A percentile compares a stretch with the other conserved stretches of the same genome.
These are phyloP conservation scores for Spiromyces aspiralis DNA, from an alignment of 371 early-diverging fungal species.

Conservation along the genomic window DNA sequence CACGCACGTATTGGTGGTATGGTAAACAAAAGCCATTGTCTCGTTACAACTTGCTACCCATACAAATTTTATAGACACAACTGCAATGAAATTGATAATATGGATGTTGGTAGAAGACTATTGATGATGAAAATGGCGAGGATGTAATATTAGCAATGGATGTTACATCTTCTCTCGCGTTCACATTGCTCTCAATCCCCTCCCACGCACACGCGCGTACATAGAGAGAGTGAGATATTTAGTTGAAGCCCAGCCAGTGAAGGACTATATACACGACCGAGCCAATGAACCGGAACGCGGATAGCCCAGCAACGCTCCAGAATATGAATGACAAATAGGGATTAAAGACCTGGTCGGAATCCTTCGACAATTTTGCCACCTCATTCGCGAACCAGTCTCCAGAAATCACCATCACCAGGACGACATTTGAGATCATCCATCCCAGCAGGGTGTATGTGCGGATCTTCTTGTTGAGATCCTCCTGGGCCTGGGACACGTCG, in stretches of 20 bases:
- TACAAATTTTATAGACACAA: too few relatives aligned
- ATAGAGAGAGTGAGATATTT: too few relatives aligned
- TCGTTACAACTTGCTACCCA: too few relatives aligned
- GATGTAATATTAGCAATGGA: too few relatives aligned
- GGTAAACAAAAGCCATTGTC: too few relatives aligned
- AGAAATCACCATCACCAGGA: slow-evolving; percentile 45
- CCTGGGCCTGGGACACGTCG: slow-evolving; percentile 61
- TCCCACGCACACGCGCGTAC: too few relatives aligned
- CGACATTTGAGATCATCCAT: slow-evolving; percentile 69
- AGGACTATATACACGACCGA: slow-evolving; percentile 43
- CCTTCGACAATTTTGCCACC: slow-evolving; percentile 4
- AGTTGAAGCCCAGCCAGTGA: slow-evolving; percentile 9
- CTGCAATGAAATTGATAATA: too few relatives aligned
- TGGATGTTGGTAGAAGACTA: too few relatives aligned
- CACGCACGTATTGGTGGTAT: too few relatives aligned
- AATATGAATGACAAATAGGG: slow-evolving; percentile 68
- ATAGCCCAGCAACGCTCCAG: slow-evolving; percentile 59
- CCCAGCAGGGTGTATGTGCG: slow-evolving; percentile 63
- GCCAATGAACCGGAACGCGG: slow-evolving; percentile 59
- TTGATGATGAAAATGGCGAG: too few relatives aligned
- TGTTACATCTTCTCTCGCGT: too few relatives aligned
- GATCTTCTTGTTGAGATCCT: slow-evolving; percentile 74
- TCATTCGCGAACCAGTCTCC: slow-evolving; percentile 24
- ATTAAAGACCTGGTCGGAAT: slow-evolving; percentile 29
- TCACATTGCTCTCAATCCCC: too few relatives aligned